phyloP scores from a whole-genome alignment of 805 yeast genomes.

The Ogataea ramenticola region DNA sequence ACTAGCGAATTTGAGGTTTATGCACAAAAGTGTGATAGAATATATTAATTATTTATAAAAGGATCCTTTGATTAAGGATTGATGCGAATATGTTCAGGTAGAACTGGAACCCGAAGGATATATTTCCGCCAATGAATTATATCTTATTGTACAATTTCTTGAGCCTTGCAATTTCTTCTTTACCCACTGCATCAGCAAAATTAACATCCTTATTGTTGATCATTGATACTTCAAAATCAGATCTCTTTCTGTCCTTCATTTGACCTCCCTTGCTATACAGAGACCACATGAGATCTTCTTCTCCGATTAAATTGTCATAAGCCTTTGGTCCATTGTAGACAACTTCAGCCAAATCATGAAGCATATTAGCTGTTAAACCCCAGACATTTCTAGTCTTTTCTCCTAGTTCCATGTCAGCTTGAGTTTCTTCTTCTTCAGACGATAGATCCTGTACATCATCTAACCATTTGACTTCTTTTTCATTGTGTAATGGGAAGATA shows the following conservation, averaged over 20 bases:
- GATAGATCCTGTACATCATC: constrained; percentile 53
- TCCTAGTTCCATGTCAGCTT: constrained; percentile 30
- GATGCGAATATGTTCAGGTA: no score
- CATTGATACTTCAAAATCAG: constrained; percentile 48
- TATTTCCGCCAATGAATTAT: constrained; percentile 1
- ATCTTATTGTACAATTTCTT: constrained; percentile 31
- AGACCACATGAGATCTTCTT: constrained; percentile 59
- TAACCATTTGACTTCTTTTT: constrained; percentile 57
- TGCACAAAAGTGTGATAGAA: no score
- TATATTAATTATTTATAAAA: no score
- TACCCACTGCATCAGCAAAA: constrained; percentile 38
- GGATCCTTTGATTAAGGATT: no score
- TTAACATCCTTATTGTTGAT: constrained; percentile 35
- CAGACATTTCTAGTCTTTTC: constrained; percentile 59
- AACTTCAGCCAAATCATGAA: constrained; percentile 62
- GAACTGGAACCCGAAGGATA: no score
- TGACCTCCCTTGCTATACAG: constrained; percentile 47
- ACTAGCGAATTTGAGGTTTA: no score
- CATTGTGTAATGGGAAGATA: constrained; percentile 48
- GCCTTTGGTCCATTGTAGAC: constrained; percentile 33
- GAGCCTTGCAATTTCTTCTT: constrained; percentile 34
- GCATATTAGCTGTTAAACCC: constrained; percentile 77
- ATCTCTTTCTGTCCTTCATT: constrained; percentile 39
- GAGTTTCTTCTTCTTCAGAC: constrained; percentile 42
- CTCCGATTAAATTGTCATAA: constrained; percentile 37